Conservation (phyloP, 805 yeast species). For the Saturnispora bothae region DNA sequence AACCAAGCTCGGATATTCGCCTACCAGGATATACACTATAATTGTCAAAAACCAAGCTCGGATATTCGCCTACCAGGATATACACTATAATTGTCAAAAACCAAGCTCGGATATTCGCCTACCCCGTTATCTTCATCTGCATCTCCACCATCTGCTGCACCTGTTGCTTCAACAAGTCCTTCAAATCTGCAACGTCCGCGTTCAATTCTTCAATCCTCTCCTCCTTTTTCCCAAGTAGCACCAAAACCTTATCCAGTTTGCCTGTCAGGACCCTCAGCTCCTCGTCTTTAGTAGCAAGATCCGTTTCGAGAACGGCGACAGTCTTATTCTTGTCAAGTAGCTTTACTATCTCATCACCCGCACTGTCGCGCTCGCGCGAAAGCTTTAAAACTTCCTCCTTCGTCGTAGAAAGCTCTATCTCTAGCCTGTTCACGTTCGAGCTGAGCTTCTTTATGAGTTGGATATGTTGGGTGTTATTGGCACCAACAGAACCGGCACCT, state of each 20-base stretch:
- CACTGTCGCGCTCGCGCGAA: constrained; percentile 47
- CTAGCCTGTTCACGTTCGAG: constrained; percentile 65
- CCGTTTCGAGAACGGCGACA: constrained; percentile 24
- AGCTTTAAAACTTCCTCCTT: constrained; percentile 52
- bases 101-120: too few relatives aligned
- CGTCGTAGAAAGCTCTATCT: constrained; percentile 59
- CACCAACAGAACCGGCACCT: constrained; percentile 9
- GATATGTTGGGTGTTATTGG: constrained; percentile 26
- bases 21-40: too few relatives aligned
- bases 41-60: too few relatives aligned
- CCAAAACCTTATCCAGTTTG: constrained; percentile 41
- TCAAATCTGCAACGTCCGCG: constrained; percentile 84
- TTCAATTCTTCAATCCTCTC: constrained; percentile 76
- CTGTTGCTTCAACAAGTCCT: constrained; percentile 72
- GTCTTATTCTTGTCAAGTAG: constrained; percentile 47
- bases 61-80: too few relatives aligned
- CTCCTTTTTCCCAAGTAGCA: constrained; percentile 74
- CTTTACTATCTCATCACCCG: constrained; percentile 57
- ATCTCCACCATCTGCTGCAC: constrained; percentile 76
- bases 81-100: too few relatives aligned
- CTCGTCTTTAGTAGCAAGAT: constrained; percentile 16
- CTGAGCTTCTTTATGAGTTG: constrained; percentile 71
- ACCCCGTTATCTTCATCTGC: constrained; percentile 35
- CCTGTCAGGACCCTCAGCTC: constrained; percentile 14
- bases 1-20: too few relatives aligned